These are phyloP conservation scores for Setaria viridis DNA, from an alignment of 202 grass and related monocot species.

Conservation along the genomic window DNA sequence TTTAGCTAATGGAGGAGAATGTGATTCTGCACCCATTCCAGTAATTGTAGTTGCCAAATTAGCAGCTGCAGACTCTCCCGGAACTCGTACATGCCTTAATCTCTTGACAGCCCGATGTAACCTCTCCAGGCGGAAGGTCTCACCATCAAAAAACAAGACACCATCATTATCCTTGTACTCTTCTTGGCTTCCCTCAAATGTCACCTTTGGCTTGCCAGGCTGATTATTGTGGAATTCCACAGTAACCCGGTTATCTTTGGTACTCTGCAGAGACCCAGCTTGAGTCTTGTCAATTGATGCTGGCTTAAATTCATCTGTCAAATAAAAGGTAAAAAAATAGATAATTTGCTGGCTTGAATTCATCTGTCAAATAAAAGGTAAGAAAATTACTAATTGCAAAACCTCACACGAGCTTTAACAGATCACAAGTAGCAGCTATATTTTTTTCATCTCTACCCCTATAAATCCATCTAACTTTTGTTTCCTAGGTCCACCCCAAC, in stretches of 20 bases:
- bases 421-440: conserved; percentile 18
- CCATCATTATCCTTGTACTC: conserved; percentile 96
- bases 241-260: conserved; percentile 90
- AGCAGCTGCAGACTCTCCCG: conserved; percentile 67
- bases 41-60: conserved; percentile 53
- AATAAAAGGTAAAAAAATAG: conserved; percentile 39
- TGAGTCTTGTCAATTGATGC: conserved; percentile 98
- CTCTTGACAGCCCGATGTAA: conserved; percentile 91
- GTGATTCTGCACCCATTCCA: conserved; percentile 60
- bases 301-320: conserved; percentile 97
- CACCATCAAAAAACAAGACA: conserved; percentile 93
- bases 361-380: too few species aligned
- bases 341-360: not conserved
- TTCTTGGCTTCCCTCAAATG: conserved; percentile 94
- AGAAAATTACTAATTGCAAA: conserved; percentile 17
- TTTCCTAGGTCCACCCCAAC: too few species aligned
- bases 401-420: not conserved
- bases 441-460: not conserved
- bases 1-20: conserved; percentile 80
- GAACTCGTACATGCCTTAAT: conserved; percentile 84
- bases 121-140: conserved; percentile 79
- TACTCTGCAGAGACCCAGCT: conserved; percentile 83
- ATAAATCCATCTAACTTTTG: too few species aligned
- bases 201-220: conserved; percentile 82
- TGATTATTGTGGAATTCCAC: conserved; percentile 99